Evolutionary conservation across 139 green algal species (phyloP).

Genomic region (Volvox africanus): DNA sequence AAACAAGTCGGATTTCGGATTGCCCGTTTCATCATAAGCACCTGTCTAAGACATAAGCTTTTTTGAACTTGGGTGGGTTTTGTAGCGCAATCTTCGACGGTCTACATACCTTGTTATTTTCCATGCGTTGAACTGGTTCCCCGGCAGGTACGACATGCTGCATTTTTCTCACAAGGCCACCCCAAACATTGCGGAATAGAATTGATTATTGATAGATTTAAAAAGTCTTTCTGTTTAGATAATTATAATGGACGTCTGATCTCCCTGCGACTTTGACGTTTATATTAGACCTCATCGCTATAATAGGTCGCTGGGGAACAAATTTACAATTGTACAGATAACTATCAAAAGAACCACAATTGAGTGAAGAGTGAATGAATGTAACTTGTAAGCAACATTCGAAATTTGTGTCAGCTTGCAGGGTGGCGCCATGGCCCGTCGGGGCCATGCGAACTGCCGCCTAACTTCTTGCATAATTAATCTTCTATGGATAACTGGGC

Average conservation of each 20-base stretch:
- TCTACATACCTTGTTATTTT: too few relatives aligned
- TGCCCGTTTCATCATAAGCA: too few relatives aligned
- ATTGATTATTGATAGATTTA: neutral
- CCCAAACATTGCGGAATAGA: too few relatives aligned
- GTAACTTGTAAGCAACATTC: neutral
- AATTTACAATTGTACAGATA: neutral
- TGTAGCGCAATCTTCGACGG: too few relatives aligned
- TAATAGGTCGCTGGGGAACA: neutral
- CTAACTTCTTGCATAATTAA: neutral
- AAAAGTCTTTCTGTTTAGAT: neutral
- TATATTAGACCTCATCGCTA: neutral
- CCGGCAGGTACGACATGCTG: too few relatives aligned
- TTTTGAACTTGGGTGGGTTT: too few relatives aligned
- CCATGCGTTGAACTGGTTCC: too few relatives aligned
- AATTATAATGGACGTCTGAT: neutral
- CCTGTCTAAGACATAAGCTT: too few relatives aligned
- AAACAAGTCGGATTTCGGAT: too few relatives aligned
- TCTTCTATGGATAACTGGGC: neutral
- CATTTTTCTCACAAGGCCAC: too few relatives aligned
- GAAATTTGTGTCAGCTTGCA: constrained; percentile 2
- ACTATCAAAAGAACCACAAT: neutral
- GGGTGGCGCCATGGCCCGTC: neutral
- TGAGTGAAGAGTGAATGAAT: neutral
- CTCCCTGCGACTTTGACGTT: neutral
- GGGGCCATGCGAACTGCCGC: constrained; percentile 10